Conservation (phyloP, 352 stramenopile species). For the Phytopythium delawarense region DNA sequence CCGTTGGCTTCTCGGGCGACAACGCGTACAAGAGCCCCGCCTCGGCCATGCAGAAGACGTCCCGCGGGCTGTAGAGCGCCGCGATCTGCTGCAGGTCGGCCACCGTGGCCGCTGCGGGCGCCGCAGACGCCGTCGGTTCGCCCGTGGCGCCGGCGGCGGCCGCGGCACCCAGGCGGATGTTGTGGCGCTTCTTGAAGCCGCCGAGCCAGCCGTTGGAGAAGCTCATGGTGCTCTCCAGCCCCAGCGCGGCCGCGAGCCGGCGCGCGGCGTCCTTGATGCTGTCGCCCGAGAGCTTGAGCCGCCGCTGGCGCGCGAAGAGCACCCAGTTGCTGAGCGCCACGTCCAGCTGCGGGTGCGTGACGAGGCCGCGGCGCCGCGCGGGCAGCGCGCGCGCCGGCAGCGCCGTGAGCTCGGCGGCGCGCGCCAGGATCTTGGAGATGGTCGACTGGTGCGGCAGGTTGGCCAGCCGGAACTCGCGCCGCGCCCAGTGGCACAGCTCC, state of each 20-base stretch:
- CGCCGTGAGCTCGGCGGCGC: conserved; percentile 36
- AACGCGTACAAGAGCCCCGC: conserved; percentile 47
- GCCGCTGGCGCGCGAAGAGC: conserved; percentile 37
- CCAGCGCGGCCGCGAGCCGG: conserved; percentile 31
- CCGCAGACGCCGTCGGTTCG: no score
- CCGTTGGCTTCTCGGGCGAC: conserved; percentile 40
- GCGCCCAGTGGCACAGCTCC: conserved; percentile 57
- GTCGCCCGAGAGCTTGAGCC: conserved; percentile 49
- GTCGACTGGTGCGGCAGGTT: conserved; percentile 57
- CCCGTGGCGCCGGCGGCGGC: conserved; percentile 5
- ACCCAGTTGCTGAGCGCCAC: conserved; percentile 63
- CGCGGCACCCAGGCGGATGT: conserved; percentile 36
- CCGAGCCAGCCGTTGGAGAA: conserved; percentile 67
- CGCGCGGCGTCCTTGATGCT: conserved; percentile 60
- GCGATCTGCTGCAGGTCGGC: conserved; percentile 34
- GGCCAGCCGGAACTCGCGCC: conserved; percentile 49
- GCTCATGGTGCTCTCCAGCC: conserved; percentile 38
- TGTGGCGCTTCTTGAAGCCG: conserved; percentile 63
- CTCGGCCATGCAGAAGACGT: conserved; percentile 60
- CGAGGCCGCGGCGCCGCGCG: conserved; percentile 30
- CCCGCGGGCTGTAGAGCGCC: conserved; percentile 33
- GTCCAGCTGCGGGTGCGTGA: conserved; percentile 55
- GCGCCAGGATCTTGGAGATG: conserved; percentile 61
- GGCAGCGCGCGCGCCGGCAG: conserved; percentile 43
- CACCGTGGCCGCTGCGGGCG: neutral